Evolutionary conservation across 352 stramenopile species (phyloP), one percentile per base, ranked within the genome.

Genomic region (Phytopythium vexans): DNA sequence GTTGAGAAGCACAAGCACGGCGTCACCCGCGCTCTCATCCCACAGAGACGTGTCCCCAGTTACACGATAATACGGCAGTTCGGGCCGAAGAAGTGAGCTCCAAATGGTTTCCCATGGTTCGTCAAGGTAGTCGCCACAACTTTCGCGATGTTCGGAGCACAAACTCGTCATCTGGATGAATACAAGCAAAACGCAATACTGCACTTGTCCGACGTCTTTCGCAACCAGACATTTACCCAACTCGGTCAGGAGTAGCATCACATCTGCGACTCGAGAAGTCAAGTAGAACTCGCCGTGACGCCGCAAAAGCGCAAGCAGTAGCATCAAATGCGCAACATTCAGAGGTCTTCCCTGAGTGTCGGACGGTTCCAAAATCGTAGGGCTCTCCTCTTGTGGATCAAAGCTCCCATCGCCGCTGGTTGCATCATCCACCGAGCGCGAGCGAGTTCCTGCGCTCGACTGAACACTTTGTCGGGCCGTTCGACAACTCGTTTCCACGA

Each of bases 211-310:
- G 21, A 88, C 56, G 52, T 74, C 67, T 49, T 85, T 84, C 8
- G 72, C 54, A 1, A 80, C 60, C 12, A 86, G 41, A 41, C 70
- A 64, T 41, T 80, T 52, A 4, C 39, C 52, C 5, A 88, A 60
- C n/a, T 76, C 72, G 15, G 70, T 54, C 52, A 86, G 71, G 10
- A 82, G 43, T 9, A 72, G 60, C 66, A 86, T 86, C n/a, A 85
- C 45, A 41, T 88, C 77, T 9, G 68, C 75, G 50, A 87, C 73
- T 14, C 72, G 68, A 52, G 82, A 86, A 9, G 50, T 53, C 15
- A 80, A 47, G 44, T 82, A 84, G 49, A 82, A 79, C 45, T 71
- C 68, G 11, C 76, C 75, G 27, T 86, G 70, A 35, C 77, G 76
- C 37, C 52, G 65, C 6, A 86, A 44, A 38, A 78, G 54, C 4